A percentile compares a stretch with the other conserved stretches of the same genome.
phyloP scores from a whole-genome alignment of 2,329 filamentous ascomycete genomes.

The Teratosphaeria gauchensis region DNA sequence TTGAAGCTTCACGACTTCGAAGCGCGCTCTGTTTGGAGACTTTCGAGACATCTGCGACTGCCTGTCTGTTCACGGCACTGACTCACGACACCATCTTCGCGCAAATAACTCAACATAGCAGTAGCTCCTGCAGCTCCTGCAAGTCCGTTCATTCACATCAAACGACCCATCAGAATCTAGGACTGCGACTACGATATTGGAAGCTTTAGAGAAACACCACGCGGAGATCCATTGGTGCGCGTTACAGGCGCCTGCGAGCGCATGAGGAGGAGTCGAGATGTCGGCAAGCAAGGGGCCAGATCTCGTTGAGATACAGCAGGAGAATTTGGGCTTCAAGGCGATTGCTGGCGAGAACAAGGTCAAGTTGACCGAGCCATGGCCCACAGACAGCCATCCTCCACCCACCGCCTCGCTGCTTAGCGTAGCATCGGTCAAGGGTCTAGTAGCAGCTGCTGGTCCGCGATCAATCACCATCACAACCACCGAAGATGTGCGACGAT shows the following conservation, averaged over 20 bases:
- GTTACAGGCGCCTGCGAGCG: neutral
- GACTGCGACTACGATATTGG: neutral
- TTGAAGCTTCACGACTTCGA: neutral
- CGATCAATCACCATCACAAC: slow-evolving; percentile 66
- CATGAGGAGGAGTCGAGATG: neutral
- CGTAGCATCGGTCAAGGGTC: slow-evolving; percentile 67
- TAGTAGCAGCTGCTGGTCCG: slow-evolving; percentile 81
- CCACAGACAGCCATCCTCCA: slow-evolving; percentile 56
- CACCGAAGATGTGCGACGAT: slow-evolving; percentile 67
- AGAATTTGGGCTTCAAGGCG: slow-evolving; percentile 64
- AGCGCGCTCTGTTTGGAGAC: neutral
- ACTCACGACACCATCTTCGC: too few species aligned
- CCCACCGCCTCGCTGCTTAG: slow-evolving; percentile 74
- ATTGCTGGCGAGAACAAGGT: slow-evolving; percentile 74
- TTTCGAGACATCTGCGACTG: neutral
- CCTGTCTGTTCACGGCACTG: too few species aligned
- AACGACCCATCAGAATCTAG: neutral
- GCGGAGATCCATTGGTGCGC: neutral
- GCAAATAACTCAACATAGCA: neutral
- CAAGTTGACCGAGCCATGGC: slow-evolving; percentile 68
- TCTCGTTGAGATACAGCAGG: slow-evolving; percentile 69
- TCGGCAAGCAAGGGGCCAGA: slow-evolving; percentile 2
- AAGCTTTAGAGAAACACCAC: neutral
- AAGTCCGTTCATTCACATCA: neutral
- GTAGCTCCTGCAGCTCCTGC: neutral